These are phyloP conservation scores for Saturnispora serradocipensis DNA, from an alignment of 805 yeast species.

Conservation along the genomic window DNA sequence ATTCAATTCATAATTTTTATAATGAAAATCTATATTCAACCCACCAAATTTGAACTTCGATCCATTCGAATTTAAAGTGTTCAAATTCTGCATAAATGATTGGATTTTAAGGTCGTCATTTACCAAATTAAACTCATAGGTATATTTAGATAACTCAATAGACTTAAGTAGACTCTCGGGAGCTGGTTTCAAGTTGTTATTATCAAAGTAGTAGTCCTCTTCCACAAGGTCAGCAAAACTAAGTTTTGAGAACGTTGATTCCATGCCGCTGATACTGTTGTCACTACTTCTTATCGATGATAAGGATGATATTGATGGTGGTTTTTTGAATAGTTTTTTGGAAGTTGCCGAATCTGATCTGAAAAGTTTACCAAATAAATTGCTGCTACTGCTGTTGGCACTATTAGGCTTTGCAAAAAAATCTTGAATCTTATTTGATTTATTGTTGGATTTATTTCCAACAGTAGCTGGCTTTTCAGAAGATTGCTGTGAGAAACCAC, in stretches of 20 bases:
- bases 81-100: slow-evolving; percentile 11
- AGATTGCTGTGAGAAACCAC: slow-evolving; percentile 2
- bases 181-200: slow-evolving; percentile 19
- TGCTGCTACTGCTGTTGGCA: neutral
- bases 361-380: slow-evolving; percentile 1
- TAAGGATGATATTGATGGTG: slow-evolving; percentile 8
- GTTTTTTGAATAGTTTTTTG: neutral
- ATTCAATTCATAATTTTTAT: slow-evolving; percentile 14
- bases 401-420: neutral
- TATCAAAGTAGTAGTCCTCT: slow-evolving; percentile 1
- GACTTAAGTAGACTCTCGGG: slow-evolving; percentile 34
- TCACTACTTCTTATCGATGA: slow-evolving; percentile 4
- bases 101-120: slow-evolving; percentile 20
- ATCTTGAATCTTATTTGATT: slow-evolving; percentile 4
- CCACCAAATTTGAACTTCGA: slow-evolving; percentile 9
- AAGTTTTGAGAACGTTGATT: neutral
- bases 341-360: neutral
- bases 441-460: neutral
- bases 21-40: neutral
- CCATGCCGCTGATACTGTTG: neutral
- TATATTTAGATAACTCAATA: slow-evolving; percentile 16
- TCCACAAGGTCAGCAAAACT: neutral
- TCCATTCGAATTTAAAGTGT: slow-evolving; percentile 11
- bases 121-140: slow-evolving; percentile 22
- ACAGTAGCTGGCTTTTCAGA: slow-evolving; percentile 3